Evolutionary conservation across 192 early-diverging fungal species (phyloP).

Genomic region (Backusella mclennaniae): DNA sequence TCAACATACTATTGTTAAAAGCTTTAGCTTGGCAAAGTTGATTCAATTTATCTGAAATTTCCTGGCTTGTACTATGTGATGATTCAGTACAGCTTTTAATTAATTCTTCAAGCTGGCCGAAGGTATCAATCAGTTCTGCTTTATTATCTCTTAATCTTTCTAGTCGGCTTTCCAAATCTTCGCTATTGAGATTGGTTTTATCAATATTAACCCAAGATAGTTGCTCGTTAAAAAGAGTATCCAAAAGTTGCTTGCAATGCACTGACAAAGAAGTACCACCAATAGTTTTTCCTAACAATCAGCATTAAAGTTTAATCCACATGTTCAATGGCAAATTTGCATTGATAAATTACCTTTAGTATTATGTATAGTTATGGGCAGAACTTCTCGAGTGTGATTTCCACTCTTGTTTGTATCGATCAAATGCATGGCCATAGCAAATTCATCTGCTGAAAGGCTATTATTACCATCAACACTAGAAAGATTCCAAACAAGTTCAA

Average conservation of each 20-base stretch:
- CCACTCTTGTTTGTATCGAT: background rate
- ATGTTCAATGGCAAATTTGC: background rate
- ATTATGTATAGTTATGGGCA: background rate
- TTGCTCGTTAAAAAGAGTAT: background rate
- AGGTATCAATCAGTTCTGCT: background rate
- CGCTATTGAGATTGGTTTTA: background rate
- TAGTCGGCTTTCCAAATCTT: background rate
- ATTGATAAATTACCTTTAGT: background rate
- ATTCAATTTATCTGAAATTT: background rate
- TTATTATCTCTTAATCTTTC: background rate
- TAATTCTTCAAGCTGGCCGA: background rate
- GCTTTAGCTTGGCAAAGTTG: background rate
- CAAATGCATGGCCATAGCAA: conserved; percentile 1
- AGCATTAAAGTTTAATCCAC: background rate
- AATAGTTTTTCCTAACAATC: background rate
- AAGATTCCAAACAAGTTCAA: background rate
- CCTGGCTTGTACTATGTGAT: background rate
- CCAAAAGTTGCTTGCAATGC: background rate
- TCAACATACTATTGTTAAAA: background rate
- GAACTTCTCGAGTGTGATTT: background rate
- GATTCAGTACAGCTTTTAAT: background rate
- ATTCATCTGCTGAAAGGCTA: background rate
- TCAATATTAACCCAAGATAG: background rate
- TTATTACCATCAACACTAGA: background rate
- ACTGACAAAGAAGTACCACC: background rate